Percentiles rank a stretch among this genome's conserved stretches.
Evolutionary conservation across 2,329 filamentous ascomycete genomes (phyloP).

Genomic region (Verticillium albo-atrum): DNA sequence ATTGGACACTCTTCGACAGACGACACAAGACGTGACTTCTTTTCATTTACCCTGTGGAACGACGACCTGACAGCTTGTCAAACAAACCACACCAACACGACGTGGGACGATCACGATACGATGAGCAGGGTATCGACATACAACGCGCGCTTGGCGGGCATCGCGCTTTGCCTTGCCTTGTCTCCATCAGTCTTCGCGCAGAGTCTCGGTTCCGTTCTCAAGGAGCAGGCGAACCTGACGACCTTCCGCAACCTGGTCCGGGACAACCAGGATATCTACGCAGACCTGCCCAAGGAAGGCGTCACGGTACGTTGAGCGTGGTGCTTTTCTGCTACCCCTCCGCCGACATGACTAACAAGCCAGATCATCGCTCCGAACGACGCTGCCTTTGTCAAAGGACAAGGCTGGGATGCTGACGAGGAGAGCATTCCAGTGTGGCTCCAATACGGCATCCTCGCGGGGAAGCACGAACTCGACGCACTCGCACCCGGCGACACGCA

Average conservation of each 20-base stretch:
- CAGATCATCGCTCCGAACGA: conserved; percentile 55
- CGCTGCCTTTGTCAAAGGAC: conserved; percentile 42
- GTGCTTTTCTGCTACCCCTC: background rate
- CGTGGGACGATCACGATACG: background rate
- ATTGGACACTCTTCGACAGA: background rate
- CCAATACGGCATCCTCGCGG: conserved; percentile 57
- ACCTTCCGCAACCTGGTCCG: conserved; percentile 39
- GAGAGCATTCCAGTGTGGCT: conserved; percentile 44
- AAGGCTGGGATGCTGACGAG: conserved; percentile 34
- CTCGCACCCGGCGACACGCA: conserved; percentile 30
- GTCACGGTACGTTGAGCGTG: conserved; percentile 32
- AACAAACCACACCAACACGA: background rate
- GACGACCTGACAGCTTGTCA: background rate
- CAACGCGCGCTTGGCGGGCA: background rate
- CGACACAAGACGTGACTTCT: background rate
- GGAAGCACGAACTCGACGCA: conserved; percentile 35
- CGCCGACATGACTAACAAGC: background rate
- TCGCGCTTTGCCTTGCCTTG: background rate
- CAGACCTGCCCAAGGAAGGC: conserved; percentile 37
- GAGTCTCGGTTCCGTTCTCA: conserved; percentile 26
- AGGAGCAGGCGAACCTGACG: conserved; percentile 33
- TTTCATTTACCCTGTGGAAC: background rate
- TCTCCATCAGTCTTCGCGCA: conserved; percentile 13
- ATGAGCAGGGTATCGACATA: background rate
- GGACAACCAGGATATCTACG: conserved; percentile 40